Conservation (phyloP, 257 asterid genomes). For the Gentiana dahurica region DNA sequence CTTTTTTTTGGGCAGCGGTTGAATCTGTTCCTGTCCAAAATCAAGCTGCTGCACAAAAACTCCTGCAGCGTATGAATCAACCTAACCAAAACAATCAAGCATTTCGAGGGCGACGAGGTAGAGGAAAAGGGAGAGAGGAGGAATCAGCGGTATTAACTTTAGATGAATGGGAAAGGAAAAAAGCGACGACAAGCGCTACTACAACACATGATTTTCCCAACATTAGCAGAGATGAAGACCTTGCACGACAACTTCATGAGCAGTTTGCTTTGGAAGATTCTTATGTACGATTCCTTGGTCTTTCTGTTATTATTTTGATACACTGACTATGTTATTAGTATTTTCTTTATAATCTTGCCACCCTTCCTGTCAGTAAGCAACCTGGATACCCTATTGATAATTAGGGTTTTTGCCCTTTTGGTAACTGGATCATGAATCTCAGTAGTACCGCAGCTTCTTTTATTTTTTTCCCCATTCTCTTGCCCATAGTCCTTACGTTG, state of each 20-base stretch:
- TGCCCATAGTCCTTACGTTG: no score
- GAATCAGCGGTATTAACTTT: slow-evolving; percentile 51
- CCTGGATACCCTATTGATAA: neutral
- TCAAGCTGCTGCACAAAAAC: slow-evolving; percentile 88
- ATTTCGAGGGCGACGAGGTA: slow-evolving; percentile 40
- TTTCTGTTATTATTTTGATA: neutral
- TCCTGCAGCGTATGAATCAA: slow-evolving; percentile 63
- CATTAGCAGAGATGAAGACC: slow-evolving; percentile 64
- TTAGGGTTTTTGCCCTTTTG: neutral
- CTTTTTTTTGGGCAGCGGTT: slow-evolving; percentile 26
- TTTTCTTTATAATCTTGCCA: neutral
- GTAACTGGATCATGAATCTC: no score
- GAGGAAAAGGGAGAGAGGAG: slow-evolving; percentile 45
- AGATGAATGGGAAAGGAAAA: slow-evolving; percentile 84
- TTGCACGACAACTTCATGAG: slow-evolving; percentile 72
- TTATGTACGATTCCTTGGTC: slow-evolving; percentile 30
- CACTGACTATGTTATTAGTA: neutral
- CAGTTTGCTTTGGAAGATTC: slow-evolving; percentile 68
- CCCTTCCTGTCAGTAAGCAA: no score
- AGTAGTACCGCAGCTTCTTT: no score
- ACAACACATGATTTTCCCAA: slow-evolving; percentile 19
- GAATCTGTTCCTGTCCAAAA: slow-evolving; percentile 76
- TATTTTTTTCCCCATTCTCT: no score
- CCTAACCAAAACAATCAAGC: slow-evolving; percentile 29
- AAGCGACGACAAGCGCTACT: slow-evolving; percentile 28